Base-by-base conservation (phyloP, 108 stramenopile genomes). In the Cyclotella baltica region DNA sequence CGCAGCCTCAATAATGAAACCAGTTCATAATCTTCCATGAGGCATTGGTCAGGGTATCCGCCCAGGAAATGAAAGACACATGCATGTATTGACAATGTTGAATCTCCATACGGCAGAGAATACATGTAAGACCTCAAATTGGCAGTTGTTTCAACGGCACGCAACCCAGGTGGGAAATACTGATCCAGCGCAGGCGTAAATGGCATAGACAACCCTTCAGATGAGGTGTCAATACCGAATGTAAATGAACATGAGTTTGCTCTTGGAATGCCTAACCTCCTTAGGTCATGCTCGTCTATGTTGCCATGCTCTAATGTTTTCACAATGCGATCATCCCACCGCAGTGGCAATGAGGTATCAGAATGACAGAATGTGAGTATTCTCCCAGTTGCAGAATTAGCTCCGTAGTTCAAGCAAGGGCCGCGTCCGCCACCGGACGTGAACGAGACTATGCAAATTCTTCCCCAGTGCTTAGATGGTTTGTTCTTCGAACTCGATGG, bases 21-120 rank as follows among this genome's bases (percentile, higher is more conserved):
- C 52, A 96, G 63, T 56, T 92, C 96, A 69, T 89, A 97, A 78
- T 97, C 96, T 75, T 97, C 96, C 93, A 97, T 93, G 13, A 97
- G 50, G 37, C 89, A 88, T 71, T 94, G 90, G 63, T 93, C 84
- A 10, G 93, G 96, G 74, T 88, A 95, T 22, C 96, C 96, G 23
- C 96, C 94, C 1, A 97, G 29, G 56, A 77, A 86, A 19, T 83
- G 28, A 72, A 97, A 93, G 5, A 91, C 73, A 57, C 67, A 35
- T 10, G 84, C 69, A n/a, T 90, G 92, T 28, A 97, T n/a, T 43
- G 90, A 86, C 27, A 97, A 64, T 30, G 76, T 80, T 69, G 91
- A 90, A 87, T 97, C 96, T 22, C 96, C 96, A 69, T 97, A 97
- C 0, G 93, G 93, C n/a, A 94, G 80, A 22, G 84, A 77, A 64